Conservation (phyloP, 2,329 filamentous ascomycete genomes). For the Ophiosphaerella herpotricha region DNA sequence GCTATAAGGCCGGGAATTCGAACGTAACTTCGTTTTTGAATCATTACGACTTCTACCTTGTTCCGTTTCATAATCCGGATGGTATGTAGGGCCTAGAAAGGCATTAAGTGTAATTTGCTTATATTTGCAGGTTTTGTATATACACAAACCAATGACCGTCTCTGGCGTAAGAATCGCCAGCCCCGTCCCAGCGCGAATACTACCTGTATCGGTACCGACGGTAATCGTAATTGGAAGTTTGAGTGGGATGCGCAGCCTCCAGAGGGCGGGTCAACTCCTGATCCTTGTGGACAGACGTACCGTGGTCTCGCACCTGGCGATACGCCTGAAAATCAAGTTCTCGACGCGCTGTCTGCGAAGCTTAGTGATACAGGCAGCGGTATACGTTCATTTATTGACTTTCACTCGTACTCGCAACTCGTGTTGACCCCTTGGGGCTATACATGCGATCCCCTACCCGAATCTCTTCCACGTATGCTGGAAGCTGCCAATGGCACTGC, state of each 20-base stretch:
- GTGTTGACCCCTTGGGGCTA: slow-evolving; percentile 63
- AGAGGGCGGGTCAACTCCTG: slow-evolving; percentile 26
- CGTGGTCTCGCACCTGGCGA: slow-evolving; percentile 35
- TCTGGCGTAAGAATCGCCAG: slow-evolving; percentile 45
- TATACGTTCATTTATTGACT: slow-evolving; percentile 66
- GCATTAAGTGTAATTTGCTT: neutral
- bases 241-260: slow-evolving; percentile 37
- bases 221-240: slow-evolving; percentile 44
- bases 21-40: slow-evolving; percentile 36
- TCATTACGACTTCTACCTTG: slow-evolving; percentile 39
- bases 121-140: slow-evolving; percentile 31
- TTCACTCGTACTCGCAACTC: slow-evolving; percentile 66
- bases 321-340: slow-evolving; percentile 38
- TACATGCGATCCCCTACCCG: slow-evolving; percentile 43
- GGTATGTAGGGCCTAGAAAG: slow-evolving; percentile 11
- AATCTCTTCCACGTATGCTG: slow-evolving; percentile 55
- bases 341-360: slow-evolving; percentile 52
- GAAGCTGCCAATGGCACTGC: slow-evolving; percentile 33
- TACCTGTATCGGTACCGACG: slow-evolving; percentile 39
- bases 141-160: slow-evolving; percentile 39
- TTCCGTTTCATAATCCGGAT: slow-evolving; percentile 41
- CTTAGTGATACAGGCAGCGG: slow-evolving; percentile 49
- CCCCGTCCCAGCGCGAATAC: slow-evolving; percentile 31
- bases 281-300: slow-evolving; percentile 43
- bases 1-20: slow-evolving; percentile 30